Evolutionary conservation across 257 asterid species (phyloP), one percentile per base, ranked within the genome.

Genomic region (Eustoma russellianum): DNA sequence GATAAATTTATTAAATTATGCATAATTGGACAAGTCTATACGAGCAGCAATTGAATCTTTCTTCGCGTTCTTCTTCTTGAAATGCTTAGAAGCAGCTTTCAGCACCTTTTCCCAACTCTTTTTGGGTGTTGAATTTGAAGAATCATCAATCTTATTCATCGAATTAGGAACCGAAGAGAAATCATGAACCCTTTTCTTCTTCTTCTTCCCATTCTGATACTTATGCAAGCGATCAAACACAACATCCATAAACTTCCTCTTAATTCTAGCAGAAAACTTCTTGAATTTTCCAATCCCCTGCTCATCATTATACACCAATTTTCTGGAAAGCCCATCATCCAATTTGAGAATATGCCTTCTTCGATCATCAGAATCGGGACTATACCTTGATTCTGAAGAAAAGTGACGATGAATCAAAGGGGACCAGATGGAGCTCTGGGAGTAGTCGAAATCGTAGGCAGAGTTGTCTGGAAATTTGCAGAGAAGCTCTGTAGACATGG

Each of bases 341-440:
- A 38, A 38, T 38, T 38, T 8, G 12, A 38, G 12, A 46, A 33
- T 35, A 12, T 38, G 18, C 30, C 24, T 40, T 13, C 2, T 28
- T 17, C 45, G 51, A 15, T 17, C 16, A 17, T 13, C 14, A 47
- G 3, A 40, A 14, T 17, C 13, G 53, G 46, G 46, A 8, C 44
- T 43, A 13, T 55, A 38, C 10, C 38, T 43, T 12, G 55, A 33
- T 46, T 56, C n/a, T 10, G 59, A 14, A 4, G 57, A 55, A 13
- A 58, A 59, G 0, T 71, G 77, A 16, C 75, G 83, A 8, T 82
- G 81, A 45, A 83, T 76, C 46, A 89, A 41, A 24, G 96, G 98
- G 45, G 98, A 91, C 96, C 98, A 91, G 41, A 91, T 79, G 46
- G 96, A 80, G 75, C 96, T 91, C 88, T 84, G 95, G 2, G 94